Base-by-base conservation (phyloP, 352 stramenopile species). In the Phytophthora citrophthora region DNA sequence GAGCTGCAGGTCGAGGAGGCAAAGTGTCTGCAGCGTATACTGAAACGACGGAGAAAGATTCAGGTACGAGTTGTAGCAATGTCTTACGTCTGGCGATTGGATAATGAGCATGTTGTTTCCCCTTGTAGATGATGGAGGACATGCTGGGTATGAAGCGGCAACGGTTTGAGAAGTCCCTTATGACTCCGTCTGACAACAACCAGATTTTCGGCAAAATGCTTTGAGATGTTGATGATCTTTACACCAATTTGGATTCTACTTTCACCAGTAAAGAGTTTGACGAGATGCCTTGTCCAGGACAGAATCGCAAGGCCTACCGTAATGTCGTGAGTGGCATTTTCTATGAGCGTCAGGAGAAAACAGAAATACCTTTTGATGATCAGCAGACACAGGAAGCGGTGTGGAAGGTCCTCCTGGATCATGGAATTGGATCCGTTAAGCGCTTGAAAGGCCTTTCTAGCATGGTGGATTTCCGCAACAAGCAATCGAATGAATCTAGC, bases 21-120 rank as follows among this genome's bases (percentile, higher is more conserved):
- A 20, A 73, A 64, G 47, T 68, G 65, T 34, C 43, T 73, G 11
- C 55, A 64, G 45, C 59, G 65, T 10, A 65, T 65, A 43, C 53
- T 73, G 3, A 66, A 59, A n/a, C 66, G 66, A 0, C 66, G 64
- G 15, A 46, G 31, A 0, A 69, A 62, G 47, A 68, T 62, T 51
- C 51, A 73, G 39, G 53, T 73, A 59, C 31, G 26, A 61, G 12
- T 52, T 27, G 15, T n/a, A 32, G 27, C 20, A 20, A 20, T 20
- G 20, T 20, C 20, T 20, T 20, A 20, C 20, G 20, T 20, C 20
- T 20, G 20, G 20, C 20, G 20, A 20, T 20, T 20, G 20, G 1
- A 20, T 20, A 20, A 20, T 20, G 20, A 20, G 20, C 20, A 20
- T 20, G 20, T 20, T 20, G 20, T 20, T 20, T 20, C 1, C 20